Base-by-base conservation (phyloP, 2,329 filamentous ascomycete genomes). In the Rosellinia necatrix region DNA sequence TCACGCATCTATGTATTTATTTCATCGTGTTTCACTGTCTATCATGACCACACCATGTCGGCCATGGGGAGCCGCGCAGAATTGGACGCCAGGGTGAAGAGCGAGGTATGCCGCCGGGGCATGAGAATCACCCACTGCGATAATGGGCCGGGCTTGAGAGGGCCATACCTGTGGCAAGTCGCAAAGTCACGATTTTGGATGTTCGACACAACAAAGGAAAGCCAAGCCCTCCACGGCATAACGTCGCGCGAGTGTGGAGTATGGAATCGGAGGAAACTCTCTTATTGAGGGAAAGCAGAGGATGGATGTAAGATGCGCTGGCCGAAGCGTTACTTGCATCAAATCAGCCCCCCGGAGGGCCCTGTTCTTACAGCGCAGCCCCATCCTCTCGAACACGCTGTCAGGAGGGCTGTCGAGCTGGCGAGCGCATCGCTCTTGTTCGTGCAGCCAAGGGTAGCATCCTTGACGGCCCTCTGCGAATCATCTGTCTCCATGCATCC, bases 1-100 rank as follows among this genome's bases (percentile, higher is more conserved):
- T 63, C 62, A 49, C 64, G 63, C 63, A 59, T 65, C 65, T 54
- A 52, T 47, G 50, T 56, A 53, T 61, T 59, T 58, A n/a, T n/a
- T n/a, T n/a, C n/a, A n/a, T n/a, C 63, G 63, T 63, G 65, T 70
- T 69, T 70, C 67, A 68, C 66, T 56, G 63, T 64, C 63, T 65
- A 59, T 56, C 56, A 63, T 63, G 56, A 60, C 46, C 60, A 64
- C 62, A 60, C 61, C 61, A 59, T 61, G 52, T 64, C 61, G 63
- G 60, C 59, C 56, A 55, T 57, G 24, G 29, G 53, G 32, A 38
- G 56, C 30, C 27, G 44, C 57, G 15, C 44, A 22, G 35, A 41
- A 9, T 40, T 49, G 38, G 49, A 37, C 50, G 51, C 50, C 40
- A 53, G 53, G 49, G 50, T 25, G 50, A 52, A 61, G 53, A 62